Evolutionary conservation across 768 basidiomycete genomes (phyloP).

Genomic region (Suillus discolor): DNA sequence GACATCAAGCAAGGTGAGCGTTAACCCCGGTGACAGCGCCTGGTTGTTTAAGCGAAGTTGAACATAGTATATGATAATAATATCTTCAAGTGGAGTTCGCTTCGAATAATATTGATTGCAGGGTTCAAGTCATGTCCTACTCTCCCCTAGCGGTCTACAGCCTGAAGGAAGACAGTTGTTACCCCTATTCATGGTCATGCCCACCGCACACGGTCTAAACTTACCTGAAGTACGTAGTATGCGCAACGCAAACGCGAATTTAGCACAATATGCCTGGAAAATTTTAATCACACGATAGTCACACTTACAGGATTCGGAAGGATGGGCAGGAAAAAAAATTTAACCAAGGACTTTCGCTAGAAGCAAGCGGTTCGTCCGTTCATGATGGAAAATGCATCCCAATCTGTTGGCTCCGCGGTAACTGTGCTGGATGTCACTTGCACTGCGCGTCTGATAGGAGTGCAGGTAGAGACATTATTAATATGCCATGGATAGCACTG

Average conservation of each 20-base stretch:
- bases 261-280: neutral
- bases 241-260: neutral
- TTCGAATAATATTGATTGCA: neutral
- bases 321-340: neutral
- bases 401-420: neutral
- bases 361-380: neutral
- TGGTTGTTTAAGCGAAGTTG: neutral
- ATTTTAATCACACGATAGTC: neutral
- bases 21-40: too few relatives aligned
- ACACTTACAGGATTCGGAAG: neutral
- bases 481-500: neutral
- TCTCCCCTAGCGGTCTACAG: neutral
- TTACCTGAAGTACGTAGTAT: neutral
- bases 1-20: too few relatives aligned
- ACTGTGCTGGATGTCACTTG: neutral
- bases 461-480: neutral
- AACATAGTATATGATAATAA: neutral
- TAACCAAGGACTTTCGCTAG: neutral
- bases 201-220: neutral
- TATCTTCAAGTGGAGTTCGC: neutral
- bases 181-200: neutral
- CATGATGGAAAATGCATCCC: neutral
- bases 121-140: neutral
- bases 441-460: slow-evolving; percentile 2
- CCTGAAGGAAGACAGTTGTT: neutral